These are phyloP conservation scores for Myochromella boudieri DNA, from an alignment of 768 basidiomycete genomes.

Conservation along the genomic window DNA sequence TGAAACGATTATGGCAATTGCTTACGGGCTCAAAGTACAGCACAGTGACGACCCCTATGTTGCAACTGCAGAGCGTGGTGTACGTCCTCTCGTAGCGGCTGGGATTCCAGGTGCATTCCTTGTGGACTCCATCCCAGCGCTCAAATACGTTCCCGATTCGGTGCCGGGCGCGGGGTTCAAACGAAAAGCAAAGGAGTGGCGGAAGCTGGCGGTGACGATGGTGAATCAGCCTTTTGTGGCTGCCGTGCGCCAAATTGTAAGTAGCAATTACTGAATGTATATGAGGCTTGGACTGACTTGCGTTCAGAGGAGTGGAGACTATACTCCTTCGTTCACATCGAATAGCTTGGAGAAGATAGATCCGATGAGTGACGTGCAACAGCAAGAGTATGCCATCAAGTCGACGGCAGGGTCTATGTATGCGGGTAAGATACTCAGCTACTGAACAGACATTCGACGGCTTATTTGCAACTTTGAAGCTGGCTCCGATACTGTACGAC, in stretches of 20 bases:
- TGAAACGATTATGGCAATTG: conserved; percentile 42
- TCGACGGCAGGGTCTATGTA: no score
- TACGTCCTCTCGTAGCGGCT: conserved; percentile 35
- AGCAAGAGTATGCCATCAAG: no score
- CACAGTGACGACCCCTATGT: conserved; percentile 42
- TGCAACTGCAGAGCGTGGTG: conserved; percentile 34
- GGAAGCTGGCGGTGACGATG: conserved; percentile 50
- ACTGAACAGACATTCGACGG: no score
- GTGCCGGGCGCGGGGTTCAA: conserved; percentile 64
- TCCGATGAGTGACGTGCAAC: no score
- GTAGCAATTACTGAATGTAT: no score
- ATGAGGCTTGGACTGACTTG: no score
- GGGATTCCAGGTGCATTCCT: conserved; percentile 44
- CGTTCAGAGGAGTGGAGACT: no score
- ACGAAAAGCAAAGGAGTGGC: conserved; percentile 52
- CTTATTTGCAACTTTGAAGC: no score
- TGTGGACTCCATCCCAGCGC: conserved; percentile 52
- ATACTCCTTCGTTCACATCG: no score
- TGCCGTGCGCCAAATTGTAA: conserved; percentile 63
- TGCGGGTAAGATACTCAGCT: no score
- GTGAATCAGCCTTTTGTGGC: conserved; percentile 55
- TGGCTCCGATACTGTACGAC: no score
- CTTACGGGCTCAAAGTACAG: conserved; percentile 42
- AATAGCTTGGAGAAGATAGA: no score
- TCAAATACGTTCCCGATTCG: conserved; percentile 58